Conservation (phyloP, 2,329 filamentous ascomycete genomes). For the Decorospora gaudefroyi region DNA sequence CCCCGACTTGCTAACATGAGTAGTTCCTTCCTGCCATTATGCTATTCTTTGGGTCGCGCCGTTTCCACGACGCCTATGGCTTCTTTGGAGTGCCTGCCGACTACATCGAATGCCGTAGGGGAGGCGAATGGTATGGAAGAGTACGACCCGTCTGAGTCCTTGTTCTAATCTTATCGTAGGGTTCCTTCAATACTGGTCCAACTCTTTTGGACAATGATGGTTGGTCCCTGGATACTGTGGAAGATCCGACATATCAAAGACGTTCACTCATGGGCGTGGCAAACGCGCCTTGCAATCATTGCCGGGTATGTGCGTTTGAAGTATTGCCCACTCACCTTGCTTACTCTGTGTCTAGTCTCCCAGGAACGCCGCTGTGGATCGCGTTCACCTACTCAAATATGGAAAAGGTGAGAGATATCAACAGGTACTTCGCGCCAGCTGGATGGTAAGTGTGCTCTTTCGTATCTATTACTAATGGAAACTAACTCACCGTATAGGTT, state of each 20-base stretch:
- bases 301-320: constrained; percentile 35
- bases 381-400: constrained; percentile 44
- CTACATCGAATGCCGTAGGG: constrained; percentile 53
- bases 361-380: constrained; percentile 47
- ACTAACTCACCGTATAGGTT: constrained; percentile 32
- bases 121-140: constrained; percentile 66
- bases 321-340: constrained; percentile 3
- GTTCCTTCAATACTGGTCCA: constrained; percentile 46
- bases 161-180: constrained; percentile 28
- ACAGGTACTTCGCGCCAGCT: constrained; percentile 41
- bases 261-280: constrained; percentile 48
- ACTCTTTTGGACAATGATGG: constrained; percentile 44
- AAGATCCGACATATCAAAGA: constrained; percentile 46
- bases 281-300: constrained; percentile 45
- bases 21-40: constrained; percentile 63
- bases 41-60: constrained; percentile 66
- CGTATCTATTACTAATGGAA: background rate
- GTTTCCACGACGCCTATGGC: constrained; percentile 64
- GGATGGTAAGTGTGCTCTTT: constrained; percentile 38
- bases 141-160: background rate
- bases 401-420: constrained; percentile 30
- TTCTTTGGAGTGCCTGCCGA: constrained; percentile 57
- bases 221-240: constrained; percentile 48
- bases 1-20: constrained; percentile 18
- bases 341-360: constrained; percentile 37